Evolutionary conservation across 2,329 filamentous ascomycete genomes (phyloP), one percentile per base, ranked within the genome.

Genomic region (Leptosphaerulina australis): DNA sequence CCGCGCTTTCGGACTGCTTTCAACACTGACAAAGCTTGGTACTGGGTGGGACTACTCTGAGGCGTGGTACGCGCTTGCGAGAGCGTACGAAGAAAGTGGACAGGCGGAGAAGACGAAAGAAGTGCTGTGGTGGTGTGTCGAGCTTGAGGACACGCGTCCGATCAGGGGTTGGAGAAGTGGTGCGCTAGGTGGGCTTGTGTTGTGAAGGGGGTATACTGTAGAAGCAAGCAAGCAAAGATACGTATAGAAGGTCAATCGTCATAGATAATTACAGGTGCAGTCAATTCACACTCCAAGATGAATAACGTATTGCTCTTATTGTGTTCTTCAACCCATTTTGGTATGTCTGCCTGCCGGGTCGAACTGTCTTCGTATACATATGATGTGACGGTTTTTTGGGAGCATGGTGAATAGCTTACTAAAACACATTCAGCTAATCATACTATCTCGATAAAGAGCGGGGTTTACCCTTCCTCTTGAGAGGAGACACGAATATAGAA

Each of bases 71-170:
- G 84, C 88, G 4, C 81, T 99, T 25, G 90, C 91, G 0, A 81
- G 91, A 56, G 91, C 90, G 8, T 90, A 97, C 66, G 94, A 99
- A 73, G 85, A 91, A 68, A 89, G 90, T 49, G 89, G 88, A 0
- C 90, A 96, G 76, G 74, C 84, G 1, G 89, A 94, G 28, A 96
- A 93, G 77, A 88, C 94, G 11, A 95, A 92, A 76, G 88, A 94
- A 62, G 91, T 92, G 35, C 80, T 97, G 5, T 97, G 94, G 94
- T 97, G 93, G 91, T 96, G 92, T 63, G 89, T 99, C 10, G 91
- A 97, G 74, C 79, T 99, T 22, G 94, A 97, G 70, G 93, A 99
- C 69, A 85, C 84, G 6, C 85, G 84, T 58, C 90, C 88, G 0
- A 82, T 96, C 37, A 84, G 94, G 49, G 82, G 83, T 50, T 97